Percentiles rank a stretch among this genome's conserved stretches.
phyloP scores from a whole-genome alignment of 2,329 filamentous ascomycete species.

The Verticillium nonalfalfae region DNA sequence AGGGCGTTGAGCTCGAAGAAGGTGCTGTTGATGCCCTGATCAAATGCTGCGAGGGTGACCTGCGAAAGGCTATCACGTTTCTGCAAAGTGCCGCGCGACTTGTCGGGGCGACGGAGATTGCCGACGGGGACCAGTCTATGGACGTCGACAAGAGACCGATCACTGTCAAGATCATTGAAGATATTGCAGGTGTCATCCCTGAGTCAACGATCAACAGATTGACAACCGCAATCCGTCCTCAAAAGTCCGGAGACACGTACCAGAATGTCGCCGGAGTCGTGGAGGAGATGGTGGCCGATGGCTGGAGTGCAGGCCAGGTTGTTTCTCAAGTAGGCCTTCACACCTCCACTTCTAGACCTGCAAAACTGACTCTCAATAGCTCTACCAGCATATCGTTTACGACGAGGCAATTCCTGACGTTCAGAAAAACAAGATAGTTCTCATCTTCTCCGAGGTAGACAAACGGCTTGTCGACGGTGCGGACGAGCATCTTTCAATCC shows the following conservation, averaged over 20 bases:
- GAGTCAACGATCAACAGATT: constrained; percentile 64
- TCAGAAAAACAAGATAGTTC: constrained; percentile 86
- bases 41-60: constrained; percentile 82
- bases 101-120: constrained; percentile 59
- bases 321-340: constrained; percentile 60
- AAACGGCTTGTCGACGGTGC: constrained; percentile 91
- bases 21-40: constrained; percentile 82
- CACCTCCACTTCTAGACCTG: not conserved
- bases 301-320: constrained; percentile 91
- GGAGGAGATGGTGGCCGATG: constrained; percentile 88
- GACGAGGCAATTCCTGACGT: constrained; percentile 78
- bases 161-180: constrained; percentile 76
- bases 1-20: constrained; percentile 69
- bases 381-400: constrained; percentile 77
- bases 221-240: constrained; percentile 69
- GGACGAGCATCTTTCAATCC: constrained; percentile 86
- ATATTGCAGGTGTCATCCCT: constrained; percentile 94
- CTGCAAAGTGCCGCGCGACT: constrained; percentile 89
- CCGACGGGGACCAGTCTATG: constrained; percentile 54
- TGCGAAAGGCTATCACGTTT: constrained; percentile 94
- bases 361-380: constrained; percentile 31
- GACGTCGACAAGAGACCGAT: constrained; percentile 55
- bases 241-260: constrained; percentile 59
- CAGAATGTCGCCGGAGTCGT: constrained; percentile 70
- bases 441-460: constrained; percentile 88